Base-by-base conservation (phyloP, 2,329 filamentous ascomycete genomes). In the Talaromyces piceae region DNA sequence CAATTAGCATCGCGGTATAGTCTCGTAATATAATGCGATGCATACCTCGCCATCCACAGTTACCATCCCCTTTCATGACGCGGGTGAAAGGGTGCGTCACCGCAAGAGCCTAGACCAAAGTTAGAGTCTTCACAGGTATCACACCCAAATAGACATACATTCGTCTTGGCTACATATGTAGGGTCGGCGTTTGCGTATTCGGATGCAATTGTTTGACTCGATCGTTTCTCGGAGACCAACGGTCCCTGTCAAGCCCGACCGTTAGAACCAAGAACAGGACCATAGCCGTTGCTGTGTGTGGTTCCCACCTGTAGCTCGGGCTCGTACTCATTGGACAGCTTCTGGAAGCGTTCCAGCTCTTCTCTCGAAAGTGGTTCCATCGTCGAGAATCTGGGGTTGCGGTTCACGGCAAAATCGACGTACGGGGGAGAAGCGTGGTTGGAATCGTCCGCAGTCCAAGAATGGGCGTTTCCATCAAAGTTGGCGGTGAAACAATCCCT, bases 21-120 rank as follows among this genome's bases (percentile, higher is more conserved):
- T n/a, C 12, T n/a, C n/a, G n/a, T n/a, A n/a, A n/a, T n/a, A n/a
- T n/a, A n/a, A n/a, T n/a, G n/a, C n/a, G n/a, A n/a, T 59, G 73
- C 84, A 75, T 78, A 96, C 91, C 93, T 85, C 91, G 82, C 91
- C 93, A 97, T 63, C 91, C 93, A 71, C 93, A 97, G 67, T 95
- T 94, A 53, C 93, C 93, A 72, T 97, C 91, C 49, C 93, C 91
- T 69, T 87, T 84, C 67, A 95, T 83, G 9, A 85, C 85, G 50
- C 93, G 88, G 65, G 91, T 95, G 66, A 90, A 84, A 18, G 88
- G 87, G 68, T 95, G 95, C 51, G 86, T 88, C 61, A 84, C 78
- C 5, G 90, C 86, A 50, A 98, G 78, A 18, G 84, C 79, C 90
- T 95, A 59, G 49, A 41, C 43, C 48, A 47, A 18, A 45, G 13